Base-by-base conservation (phyloP, 352 stramenopile species). In the Phytopythium boreale region DNA sequence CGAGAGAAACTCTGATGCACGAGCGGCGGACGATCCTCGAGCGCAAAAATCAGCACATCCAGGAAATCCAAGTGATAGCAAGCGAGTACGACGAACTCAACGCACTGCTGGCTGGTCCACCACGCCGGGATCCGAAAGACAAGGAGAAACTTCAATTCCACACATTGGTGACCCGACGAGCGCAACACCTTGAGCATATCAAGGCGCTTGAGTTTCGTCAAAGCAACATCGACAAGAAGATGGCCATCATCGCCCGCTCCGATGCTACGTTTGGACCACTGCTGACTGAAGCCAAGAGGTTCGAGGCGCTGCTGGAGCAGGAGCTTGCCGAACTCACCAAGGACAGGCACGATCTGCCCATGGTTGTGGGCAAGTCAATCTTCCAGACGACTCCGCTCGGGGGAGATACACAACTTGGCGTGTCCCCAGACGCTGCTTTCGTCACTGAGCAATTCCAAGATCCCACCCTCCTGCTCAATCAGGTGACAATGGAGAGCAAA, bases 401-500 rank as follows among this genome's bases (percentile, higher is more conserved):
- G 20, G 53, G 14, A 29, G 55, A 63, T 20, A 29, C 34, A 10
- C 7, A 12, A 2, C 12, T 60, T 22, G 39, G 19, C 51, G 62
- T 34, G 0, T 5, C 12, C 0, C 22, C 49, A 15, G 41, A 50
- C 8, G 47, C 49, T n/a, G 43, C 29, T 20, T 29, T 58, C 55
- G 27, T 89, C 0, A 79, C 70, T 0, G 50, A 62, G 8, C 59
- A 61, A 7, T 56, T 72, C 8, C n/a, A 50, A 1, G 63, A 91
- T 52, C 79, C 76, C 1, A 76, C 43, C 0, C 67, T 71, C 19
- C 29, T 90, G 29, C 63, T 87, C 17, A 62, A 77, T 3, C 72
- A 85, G 43, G 68, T 92, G 9, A 84, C 63, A 1, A 79, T 92
- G 78, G 73, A 75, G 36, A 90, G 78, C 52, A 88, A 89, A 39